phyloP scores from a whole-genome alignment of 257 asterid genomes.

The Solanum arcanum region DNA sequence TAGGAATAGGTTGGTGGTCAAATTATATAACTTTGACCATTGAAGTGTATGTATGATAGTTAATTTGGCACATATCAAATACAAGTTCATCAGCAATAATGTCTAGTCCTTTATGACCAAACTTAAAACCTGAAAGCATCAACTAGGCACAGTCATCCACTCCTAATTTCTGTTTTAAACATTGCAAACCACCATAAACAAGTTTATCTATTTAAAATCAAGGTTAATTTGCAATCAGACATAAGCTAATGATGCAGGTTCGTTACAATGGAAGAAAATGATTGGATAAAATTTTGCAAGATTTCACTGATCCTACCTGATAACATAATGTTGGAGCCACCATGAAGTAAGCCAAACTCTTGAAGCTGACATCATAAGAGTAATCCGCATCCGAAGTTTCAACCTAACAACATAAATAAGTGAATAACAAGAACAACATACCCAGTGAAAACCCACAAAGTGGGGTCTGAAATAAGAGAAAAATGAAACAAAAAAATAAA shows the following conservation, averaged over 20 bases:
- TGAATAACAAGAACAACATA: not conserved
- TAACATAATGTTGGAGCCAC: conserved; percentile 12
- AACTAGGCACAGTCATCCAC: not conserved
- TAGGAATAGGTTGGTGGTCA: not conserved
- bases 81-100: not conserved
- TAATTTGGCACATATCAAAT: not conserved
- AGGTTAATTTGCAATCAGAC: not conserved
- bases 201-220: not conserved
- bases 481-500: not conserved
- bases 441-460: not conserved
- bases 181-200: not conserved
- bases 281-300: not conserved
- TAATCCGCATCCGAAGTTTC: conserved; percentile 47
- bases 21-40: not conserved
- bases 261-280: not conserved
- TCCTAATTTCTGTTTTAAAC: not conserved
- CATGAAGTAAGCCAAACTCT: conserved; percentile 6
- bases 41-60: not conserved
- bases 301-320: conserved; percentile 32
- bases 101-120: not conserved
- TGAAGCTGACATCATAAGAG: conserved; percentile 53
- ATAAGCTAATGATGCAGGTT: not conserved
- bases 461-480: not conserved
- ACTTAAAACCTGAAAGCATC: not conserved
- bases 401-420: conserved; percentile 27